Evolutionary conservation across 805 yeast species (phyloP).

Genomic region (Diddensiella transvaalensis): DNA sequence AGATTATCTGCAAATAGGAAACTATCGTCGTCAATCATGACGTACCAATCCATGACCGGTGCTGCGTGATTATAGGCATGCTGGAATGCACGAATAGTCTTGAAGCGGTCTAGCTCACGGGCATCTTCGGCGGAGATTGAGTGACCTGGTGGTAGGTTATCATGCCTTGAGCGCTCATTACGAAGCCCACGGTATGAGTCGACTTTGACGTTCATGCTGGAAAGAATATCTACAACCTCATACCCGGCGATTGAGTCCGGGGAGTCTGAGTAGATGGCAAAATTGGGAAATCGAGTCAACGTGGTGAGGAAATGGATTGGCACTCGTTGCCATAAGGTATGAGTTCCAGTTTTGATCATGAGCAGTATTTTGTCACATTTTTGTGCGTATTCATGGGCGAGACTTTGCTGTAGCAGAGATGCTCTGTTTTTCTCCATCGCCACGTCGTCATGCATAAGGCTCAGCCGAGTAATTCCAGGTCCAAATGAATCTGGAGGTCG

Average conservation of each 20-base stretch:
- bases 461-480: background rate
- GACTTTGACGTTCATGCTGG: conserved; percentile 21
- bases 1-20: conserved; percentile 32
- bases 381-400: conserved; percentile 24
- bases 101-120: conserved; percentile 37
- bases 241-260: conserved; percentile 32
- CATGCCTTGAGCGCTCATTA: conserved; percentile 24
- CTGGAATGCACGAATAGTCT: conserved; percentile 36
- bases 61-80: conserved; percentile 32
- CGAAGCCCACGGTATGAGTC: conserved; percentile 27
- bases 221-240: conserved; percentile 33
- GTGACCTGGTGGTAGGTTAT: conserved; percentile 20
- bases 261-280: conserved; percentile 35
- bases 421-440: conserved; percentile 7
- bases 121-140: conserved; percentile 24
- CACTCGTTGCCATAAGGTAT: conserved; percentile 34
- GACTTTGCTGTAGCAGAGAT: conserved; percentile 22
- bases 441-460: background rate
- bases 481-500: conserved; percentile 26
- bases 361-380: conserved; percentile 29
- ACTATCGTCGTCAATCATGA: conserved; percentile 37
- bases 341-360: conserved; percentile 37
- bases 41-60: conserved; percentile 33
- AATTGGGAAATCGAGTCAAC: conserved; percentile 31
- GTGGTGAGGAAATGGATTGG: conserved; percentile 37